Conservation (phyloP, 805 yeast genomes). For the Lipomyces mesembrius region DNA sequence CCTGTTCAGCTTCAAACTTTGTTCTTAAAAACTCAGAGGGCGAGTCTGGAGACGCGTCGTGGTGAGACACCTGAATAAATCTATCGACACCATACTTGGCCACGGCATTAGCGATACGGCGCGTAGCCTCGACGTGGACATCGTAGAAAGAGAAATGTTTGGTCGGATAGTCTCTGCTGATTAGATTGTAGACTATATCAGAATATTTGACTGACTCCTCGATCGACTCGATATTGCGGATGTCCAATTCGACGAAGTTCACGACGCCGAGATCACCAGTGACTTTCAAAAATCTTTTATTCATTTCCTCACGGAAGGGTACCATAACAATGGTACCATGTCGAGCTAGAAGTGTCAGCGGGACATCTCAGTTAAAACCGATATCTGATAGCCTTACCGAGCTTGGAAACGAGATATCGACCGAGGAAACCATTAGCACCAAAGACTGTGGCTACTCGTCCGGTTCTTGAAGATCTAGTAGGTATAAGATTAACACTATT, state of each 20-base stretch:
- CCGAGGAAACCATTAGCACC: constrained; percentile 84
- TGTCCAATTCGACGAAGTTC: constrained; percentile 78
- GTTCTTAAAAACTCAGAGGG: constrained; percentile 75
- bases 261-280: constrained; percentile 89
- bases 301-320: constrained; percentile 82
- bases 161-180: constrained; percentile 76
- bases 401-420: constrained; percentile 66
- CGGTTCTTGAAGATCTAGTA: constrained; percentile 70
- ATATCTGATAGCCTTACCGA: constrained; percentile 42
- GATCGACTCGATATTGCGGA: constrained; percentile 74
- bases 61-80: constrained; percentile 76
- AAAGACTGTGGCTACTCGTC: constrained; percentile 85
- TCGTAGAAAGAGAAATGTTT: constrained; percentile 76
- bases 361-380: not conserved
- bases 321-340: constrained; percentile 79
- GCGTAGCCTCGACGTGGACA: constrained; percentile 77
- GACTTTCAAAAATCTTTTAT: constrained; percentile 76
- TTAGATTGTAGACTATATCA: constrained; percentile 79
- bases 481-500: not conserved
- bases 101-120: constrained; percentile 74
- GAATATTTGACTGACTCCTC: constrained; percentile 78
- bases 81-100: constrained; percentile 74
- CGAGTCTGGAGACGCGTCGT: constrained; percentile 72
- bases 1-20: constrained; percentile 69
- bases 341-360: constrained; percentile 52